These are phyloP conservation scores for Jatropha curcas DNA, from an alignment of 345 rosid genomes.

Conservation along the genomic window DNA sequence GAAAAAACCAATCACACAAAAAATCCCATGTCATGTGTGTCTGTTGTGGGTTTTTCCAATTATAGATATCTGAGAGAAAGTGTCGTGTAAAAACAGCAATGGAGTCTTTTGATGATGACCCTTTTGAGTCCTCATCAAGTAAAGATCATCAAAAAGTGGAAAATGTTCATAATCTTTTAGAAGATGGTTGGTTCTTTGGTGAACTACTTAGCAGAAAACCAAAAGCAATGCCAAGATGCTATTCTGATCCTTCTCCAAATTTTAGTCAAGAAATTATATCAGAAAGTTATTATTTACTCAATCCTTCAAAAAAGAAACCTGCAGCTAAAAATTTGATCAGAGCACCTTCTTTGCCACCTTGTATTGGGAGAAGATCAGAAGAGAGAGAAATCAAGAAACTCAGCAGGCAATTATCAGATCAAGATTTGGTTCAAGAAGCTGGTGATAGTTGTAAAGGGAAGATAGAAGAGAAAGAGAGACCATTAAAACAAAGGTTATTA, in stretches of 20 bases:
- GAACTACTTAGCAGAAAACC: slow-evolving; percentile 40
- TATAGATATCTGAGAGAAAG: background rate
- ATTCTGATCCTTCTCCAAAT: slow-evolving; percentile 61
- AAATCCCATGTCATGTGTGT: too few species aligned
- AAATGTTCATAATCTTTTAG: slow-evolving; percentile 43
- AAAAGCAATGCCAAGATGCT: slow-evolving; percentile 45
- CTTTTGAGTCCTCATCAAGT: slow-evolving; percentile 26
- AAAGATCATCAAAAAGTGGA: slow-evolving; percentile 25
- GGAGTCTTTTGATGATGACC: slow-evolving; percentile 28
- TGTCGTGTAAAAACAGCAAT: slow-evolving; percentile 24
- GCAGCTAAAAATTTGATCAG: slow-evolving; percentile 1
- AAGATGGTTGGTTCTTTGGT: slow-evolving; percentile 70
- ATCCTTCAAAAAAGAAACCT: slow-evolving; percentile 14
- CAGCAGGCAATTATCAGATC: slow-evolving; percentile 47
- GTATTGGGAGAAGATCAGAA: slow-evolving; percentile 26
- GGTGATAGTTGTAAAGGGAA: slow-evolving; percentile 6
- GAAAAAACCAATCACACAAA: background rate
- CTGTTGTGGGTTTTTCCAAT: background rate
- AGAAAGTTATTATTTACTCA: slow-evolving; percentile 17
- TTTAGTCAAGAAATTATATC: slow-evolving; percentile 28
- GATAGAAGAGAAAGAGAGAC: slow-evolving; percentile 13
- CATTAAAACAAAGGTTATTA: slow-evolving; percentile 27
- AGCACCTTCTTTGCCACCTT: slow-evolving; percentile 24
- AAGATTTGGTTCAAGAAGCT: slow-evolving; percentile 28
- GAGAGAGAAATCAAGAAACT: slow-evolving; percentile 26